Conservation (phyloP, 176 grass and related monocot genomes). For the Eragrostis nindensis region DNA sequence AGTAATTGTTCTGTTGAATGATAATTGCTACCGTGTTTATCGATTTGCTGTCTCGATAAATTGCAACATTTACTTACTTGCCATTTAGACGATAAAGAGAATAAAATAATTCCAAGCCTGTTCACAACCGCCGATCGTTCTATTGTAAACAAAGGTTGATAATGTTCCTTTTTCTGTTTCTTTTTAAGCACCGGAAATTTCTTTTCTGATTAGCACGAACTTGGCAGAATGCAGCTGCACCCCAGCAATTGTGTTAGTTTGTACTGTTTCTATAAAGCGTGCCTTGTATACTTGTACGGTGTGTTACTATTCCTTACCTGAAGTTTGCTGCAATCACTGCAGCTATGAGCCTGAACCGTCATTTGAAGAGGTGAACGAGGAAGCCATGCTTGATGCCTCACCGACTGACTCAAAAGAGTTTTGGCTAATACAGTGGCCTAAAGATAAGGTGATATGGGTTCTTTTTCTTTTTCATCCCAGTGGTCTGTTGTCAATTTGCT, state of each 20-base stretch:
- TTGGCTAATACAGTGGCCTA: constrained; percentile 90
- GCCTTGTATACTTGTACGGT: not conserved
- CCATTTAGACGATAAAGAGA: not conserved
- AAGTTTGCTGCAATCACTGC: constrained; percentile 20
- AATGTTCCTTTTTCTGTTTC: not conserved
- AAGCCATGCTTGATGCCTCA: constrained; percentile 48
- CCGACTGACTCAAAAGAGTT: constrained; percentile 63
- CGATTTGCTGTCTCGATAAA: not conserved
- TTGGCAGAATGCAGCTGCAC: not conserved
- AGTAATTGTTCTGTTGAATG: not conserved
- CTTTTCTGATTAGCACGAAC: not conserved
- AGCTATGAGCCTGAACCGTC: constrained; percentile 66
- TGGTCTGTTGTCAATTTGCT: constrained; percentile 20
- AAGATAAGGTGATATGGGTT: constrained; percentile 55
- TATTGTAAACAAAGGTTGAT: not conserved
- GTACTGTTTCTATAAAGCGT: not conserved
- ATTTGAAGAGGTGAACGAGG: constrained; percentile 53
- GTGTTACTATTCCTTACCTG: not conserved
- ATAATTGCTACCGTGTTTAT: not conserved
- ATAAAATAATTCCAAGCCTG: not conserved
- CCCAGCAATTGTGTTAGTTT: not conserved
- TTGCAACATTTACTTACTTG: not conserved
- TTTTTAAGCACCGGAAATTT: not conserved
- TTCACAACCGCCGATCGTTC: not conserved
- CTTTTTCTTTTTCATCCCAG: not conserved